These are phyloP conservation scores for Lophiotrema nucula DNA, from an alignment of 495 filamentous ascomycete genomes.

Conservation along the genomic window DNA sequence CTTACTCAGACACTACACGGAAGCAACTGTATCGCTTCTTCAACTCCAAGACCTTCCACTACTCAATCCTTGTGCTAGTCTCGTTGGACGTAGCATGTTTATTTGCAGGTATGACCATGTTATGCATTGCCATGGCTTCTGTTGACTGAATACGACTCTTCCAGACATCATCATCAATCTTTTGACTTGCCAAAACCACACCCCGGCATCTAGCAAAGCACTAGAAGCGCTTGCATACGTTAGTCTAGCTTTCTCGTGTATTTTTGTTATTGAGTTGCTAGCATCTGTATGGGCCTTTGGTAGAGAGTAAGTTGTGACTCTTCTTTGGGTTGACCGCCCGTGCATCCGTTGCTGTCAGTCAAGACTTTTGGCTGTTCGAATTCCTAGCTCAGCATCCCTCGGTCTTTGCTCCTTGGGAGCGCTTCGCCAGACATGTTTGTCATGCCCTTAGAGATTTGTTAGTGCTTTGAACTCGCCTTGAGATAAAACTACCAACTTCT, in stretches of 20 bases:
- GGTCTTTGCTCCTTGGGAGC: too few relatives aligned
- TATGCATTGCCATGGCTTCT: too few relatives aligned
- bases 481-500: too few relatives aligned
- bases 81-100: slow-evolving; percentile 57
- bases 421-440: too few relatives aligned
- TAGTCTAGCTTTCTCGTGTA: slow-evolving; percentile 54
- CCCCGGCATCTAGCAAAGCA: slow-evolving; percentile 38
- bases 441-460: too few relatives aligned
- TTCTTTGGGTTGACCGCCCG: neutral
- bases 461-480: too few relatives aligned
- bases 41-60: slow-evolving; percentile 58
- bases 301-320: slow-evolving; percentile 49
- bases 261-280: slow-evolving; percentile 62
- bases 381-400: slow-evolving; percentile 4
- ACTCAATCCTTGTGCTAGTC: slow-evolving; percentile 55
- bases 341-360: neutral
- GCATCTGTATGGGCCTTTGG: slow-evolving; percentile 59
- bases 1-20: slow-evolving; percentile 8
- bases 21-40: slow-evolving; percentile 45
- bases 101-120: slow-evolving; percentile 49
- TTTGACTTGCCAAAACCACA: slow-evolving; percentile 54
- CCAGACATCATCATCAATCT: slow-evolving; percentile 60
- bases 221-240: slow-evolving; percentile 44
- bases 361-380: neutral
- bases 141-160: neutral